Evolutionary conservation across 495 filamentous ascomycete species (phyloP).

Genomic region (Glutinoglossum americanum): DNA sequence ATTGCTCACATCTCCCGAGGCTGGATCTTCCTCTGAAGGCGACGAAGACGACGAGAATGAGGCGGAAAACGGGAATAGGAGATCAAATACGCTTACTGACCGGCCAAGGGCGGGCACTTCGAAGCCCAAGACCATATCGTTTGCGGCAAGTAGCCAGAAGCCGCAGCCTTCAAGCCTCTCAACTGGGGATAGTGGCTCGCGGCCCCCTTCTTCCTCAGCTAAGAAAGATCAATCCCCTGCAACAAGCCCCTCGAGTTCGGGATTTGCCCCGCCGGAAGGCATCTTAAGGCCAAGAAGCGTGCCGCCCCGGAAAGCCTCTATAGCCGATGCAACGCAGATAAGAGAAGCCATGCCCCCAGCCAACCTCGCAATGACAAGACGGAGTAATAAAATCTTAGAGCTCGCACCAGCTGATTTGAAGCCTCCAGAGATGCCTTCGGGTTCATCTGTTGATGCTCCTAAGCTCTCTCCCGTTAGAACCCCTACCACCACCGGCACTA

Average conservation of each 20-base stretch:
- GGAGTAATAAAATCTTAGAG: constrained; percentile 5
- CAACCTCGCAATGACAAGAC: background rate
- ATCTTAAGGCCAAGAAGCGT: background rate
- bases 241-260: background rate
- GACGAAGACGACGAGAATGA: background rate
- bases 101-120: background rate
- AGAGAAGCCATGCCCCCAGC: background rate
- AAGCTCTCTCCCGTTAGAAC: background rate
- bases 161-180: background rate
- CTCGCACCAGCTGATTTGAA: constrained; percentile 3
- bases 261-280: background rate
- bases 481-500: background rate
- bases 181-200: background rate
- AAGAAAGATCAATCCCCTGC: background rate
- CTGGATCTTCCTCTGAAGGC: background rate
- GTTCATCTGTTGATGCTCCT: background rate
- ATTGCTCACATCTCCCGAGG: constrained; percentile 1
- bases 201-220: background rate
- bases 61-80: background rate
- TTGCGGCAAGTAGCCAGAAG: background rate
- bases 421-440: background rate
- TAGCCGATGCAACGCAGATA: background rate
- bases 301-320: background rate
- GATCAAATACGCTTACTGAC: background rate
- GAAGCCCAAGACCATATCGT: background rate